A percentile compares a stretch with the other conserved stretches of the same genome.
These are phyloP conservation scores for Corylus avellana DNA, from an alignment of 306 rosid species.

Conservation along the genomic window DNA sequence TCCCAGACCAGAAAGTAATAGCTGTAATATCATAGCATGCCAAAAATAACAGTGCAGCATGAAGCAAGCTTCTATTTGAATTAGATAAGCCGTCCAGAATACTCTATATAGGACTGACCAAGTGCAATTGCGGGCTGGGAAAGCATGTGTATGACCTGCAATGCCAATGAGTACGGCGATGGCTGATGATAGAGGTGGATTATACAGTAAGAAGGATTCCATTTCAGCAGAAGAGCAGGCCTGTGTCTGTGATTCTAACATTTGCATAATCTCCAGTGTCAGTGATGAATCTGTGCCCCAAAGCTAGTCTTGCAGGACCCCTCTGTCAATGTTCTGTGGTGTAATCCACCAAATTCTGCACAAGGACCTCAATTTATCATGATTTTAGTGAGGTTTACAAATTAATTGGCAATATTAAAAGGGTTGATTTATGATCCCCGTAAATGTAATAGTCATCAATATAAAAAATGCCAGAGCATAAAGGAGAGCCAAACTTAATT, in stretches of 20 bases:
- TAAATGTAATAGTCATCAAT: too few relatives aligned
- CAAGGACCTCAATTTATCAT: not conserved
- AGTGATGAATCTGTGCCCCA: not conserved
- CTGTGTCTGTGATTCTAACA: not conserved
- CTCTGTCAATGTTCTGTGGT: not conserved
- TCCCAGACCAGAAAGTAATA: not conserved
- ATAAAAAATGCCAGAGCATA: too few relatives aligned
- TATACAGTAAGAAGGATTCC: not conserved
- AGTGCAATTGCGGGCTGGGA: not conserved
- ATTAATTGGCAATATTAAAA: too few relatives aligned
- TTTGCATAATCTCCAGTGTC: not conserved
- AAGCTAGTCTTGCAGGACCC: not conserved
- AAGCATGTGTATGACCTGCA: too few relatives aligned
- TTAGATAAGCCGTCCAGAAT: not conserved
- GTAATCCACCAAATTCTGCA: not conserved
- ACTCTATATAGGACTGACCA: not conserved
- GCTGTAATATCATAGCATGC: not conserved
- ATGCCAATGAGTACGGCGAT: not conserved
- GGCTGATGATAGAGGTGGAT: not conserved
- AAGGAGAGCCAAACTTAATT: too few relatives aligned
- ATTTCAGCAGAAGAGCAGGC: not conserved
- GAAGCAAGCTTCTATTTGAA: not conserved
- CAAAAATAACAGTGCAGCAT: not conserved
- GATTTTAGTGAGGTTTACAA: too few relatives aligned
- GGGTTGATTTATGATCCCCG: too few relatives aligned